Conservation (phyloP, 768 basidiomycete species). For the Kwoniella bestiolae region DNA sequence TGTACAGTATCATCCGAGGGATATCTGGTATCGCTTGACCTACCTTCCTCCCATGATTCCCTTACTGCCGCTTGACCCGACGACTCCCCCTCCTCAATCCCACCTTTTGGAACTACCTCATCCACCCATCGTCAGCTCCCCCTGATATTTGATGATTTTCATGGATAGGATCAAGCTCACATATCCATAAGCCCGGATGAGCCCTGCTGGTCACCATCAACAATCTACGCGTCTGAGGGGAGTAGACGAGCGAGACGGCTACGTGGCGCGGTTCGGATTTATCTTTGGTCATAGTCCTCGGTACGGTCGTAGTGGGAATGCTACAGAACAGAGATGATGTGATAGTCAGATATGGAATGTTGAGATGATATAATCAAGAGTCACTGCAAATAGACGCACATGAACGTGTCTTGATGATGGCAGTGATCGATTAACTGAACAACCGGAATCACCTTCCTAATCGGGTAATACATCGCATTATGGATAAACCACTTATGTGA, state of each 20-base stretch:
- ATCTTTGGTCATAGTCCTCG: constrained; percentile 10
- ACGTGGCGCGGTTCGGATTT: constrained; percentile 36
- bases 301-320: background rate
- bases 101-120: constrained; percentile 55
- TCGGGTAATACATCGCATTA: background rate
- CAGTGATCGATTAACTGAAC: no score
- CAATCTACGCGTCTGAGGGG: constrained; percentile 18
- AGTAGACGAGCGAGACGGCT: constrained; percentile 43
- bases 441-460: background rate
- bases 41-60: constrained; percentile 54
- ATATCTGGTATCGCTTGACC: background rate
- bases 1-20: background rate
- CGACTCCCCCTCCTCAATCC: constrained; percentile 46
- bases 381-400: no score
- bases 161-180: constrained; percentile 22
- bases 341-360: no score
- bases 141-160: no score
- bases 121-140: no score
- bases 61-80: constrained; percentile 48
- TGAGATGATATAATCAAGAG: no score
- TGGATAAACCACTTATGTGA: no score
- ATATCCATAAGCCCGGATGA: constrained; percentile 48
- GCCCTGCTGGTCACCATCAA: constrained; percentile 49
- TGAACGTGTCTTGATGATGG: background rate
- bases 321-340: background rate